A percentile compares a stretch with the other conserved stretches of the same genome.
These are phyloP conservation scores for Vachellia collinsii DNA, from an alignment of 306 rosid genomes.

Conservation along the genomic window DNA sequence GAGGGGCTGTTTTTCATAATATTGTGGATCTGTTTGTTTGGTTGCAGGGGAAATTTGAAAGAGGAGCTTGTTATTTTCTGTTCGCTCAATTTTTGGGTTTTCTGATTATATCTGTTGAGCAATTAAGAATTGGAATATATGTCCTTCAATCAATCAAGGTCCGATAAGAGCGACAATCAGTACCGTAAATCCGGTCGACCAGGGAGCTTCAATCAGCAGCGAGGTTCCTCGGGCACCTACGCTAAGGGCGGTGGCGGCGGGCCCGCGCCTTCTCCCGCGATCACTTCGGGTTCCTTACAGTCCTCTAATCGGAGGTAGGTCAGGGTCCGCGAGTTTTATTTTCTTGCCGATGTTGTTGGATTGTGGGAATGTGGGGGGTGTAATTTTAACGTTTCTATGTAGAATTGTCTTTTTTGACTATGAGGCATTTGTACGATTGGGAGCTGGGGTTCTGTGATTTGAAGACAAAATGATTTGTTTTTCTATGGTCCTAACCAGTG, in stretches of 20 bases:
- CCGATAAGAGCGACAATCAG: constrained; percentile 76
- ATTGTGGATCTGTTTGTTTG: constrained; percentile 47
- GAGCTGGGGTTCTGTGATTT: constrained; percentile 1
- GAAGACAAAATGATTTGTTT: neutral
- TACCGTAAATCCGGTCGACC: constrained; percentile 76
- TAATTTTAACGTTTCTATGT: neutral
- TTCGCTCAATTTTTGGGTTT: neutral
- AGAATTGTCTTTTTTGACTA: constrained; percentile 19
- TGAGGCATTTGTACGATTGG: neutral
- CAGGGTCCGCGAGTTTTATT: constrained; percentile 28
- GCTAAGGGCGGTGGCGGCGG: constrained; percentile 78
- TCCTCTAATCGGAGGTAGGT: constrained; percentile 64
- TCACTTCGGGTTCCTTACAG: constrained; percentile 34
- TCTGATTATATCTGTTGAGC: constrained; percentile 31
- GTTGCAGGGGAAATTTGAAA: constrained; percentile 37
- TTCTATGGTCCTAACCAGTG: neutral
- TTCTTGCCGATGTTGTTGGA: neutral
- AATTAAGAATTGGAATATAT: constrained; percentile 75
- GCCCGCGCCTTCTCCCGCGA: constrained; percentile 64
- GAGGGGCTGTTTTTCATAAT: neutral
- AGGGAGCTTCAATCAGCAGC: constrained; percentile 75
- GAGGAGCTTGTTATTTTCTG: neutral
- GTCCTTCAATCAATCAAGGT: constrained; percentile 97
- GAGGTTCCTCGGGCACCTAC: constrained; percentile 58
- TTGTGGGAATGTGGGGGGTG: constrained; percentile 28